Evolutionary conservation across 2,329 filamentous ascomycete species (phyloP).

Genomic region (Xylariaceae sp.): DNA sequence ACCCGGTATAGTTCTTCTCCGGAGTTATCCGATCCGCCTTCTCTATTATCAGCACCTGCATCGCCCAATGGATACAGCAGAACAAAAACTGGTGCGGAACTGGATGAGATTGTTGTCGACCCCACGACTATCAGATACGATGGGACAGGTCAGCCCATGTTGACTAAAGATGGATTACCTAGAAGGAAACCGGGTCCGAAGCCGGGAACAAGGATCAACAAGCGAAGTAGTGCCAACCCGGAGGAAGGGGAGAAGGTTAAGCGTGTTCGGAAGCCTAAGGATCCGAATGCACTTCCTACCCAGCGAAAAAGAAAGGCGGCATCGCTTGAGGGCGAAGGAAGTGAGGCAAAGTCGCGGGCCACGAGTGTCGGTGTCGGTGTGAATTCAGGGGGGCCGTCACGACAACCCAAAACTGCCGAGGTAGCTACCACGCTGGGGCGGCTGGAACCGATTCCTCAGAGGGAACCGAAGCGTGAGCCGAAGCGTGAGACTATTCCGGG

Average conservation of each 20-base stretch:
- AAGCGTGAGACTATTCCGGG: constrained; percentile 56
- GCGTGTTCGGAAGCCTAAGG: constrained; percentile 59
- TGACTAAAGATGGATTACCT: constrained; percentile 61
- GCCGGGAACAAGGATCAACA: constrained; percentile 58
- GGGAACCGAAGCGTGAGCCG: constrained; percentile 55
- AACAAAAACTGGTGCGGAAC: constrained; percentile 30
- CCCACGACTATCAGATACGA: constrained; percentile 38
- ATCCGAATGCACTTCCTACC: constrained; percentile 59
- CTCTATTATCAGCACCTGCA: constrained; percentile 35
- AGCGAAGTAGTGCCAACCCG: constrained; percentile 42
- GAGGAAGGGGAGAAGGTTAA: constrained; percentile 51
- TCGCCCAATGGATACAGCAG: constrained; percentile 32
- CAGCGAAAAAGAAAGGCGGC: constrained; percentile 59
- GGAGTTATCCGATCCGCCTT: constrained; percentile 39
- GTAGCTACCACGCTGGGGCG: constrained; percentile 33
- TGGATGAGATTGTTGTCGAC: constrained; percentile 39
- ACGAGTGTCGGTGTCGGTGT: constrained; percentile 28
- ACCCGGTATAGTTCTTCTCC: constrained; percentile 38
- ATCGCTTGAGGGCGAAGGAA: constrained; percentile 36
- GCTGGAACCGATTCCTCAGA: constrained; percentile 44
- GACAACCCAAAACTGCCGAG: constrained; percentile 47
- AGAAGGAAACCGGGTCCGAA: constrained; percentile 68
- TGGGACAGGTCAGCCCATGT: constrained; percentile 42
- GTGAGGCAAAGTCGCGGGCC: constrained; percentile 32
- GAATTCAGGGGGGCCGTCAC: constrained; percentile 28